These are phyloP conservation scores for Karstenula rhodostoma DNA, from an alignment of 2,329 filamentous ascomycete species.

Conservation along the genomic window DNA sequence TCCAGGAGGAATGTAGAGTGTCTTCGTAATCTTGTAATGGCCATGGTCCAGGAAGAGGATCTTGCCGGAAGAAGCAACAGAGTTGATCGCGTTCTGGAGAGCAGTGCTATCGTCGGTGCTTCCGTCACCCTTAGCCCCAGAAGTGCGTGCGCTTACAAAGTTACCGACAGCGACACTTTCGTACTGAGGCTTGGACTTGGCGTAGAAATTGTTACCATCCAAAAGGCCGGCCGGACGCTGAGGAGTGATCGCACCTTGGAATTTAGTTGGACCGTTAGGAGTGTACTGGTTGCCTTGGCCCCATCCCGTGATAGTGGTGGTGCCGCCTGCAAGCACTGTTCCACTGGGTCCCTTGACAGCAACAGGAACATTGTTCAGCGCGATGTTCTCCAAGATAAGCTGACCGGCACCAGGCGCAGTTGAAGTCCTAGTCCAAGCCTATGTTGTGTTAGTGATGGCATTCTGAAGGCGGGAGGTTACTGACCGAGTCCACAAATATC, in stretches of 20 bases:
- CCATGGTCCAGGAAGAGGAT: slow-evolving; percentile 68
- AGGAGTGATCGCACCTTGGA: slow-evolving; percentile 57
- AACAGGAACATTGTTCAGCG: slow-evolving; percentile 43
- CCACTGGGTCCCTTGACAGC: slow-evolving; percentile 41
- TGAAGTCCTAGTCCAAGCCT: slow-evolving; percentile 44
- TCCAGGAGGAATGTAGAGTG: slow-evolving; percentile 68
- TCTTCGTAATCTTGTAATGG: slow-evolving; percentile 65
- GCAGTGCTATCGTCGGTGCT: slow-evolving; percentile 82
- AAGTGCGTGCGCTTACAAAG: slow-evolving; percentile 64
- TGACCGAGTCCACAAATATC: slow-evolving; percentile 58
- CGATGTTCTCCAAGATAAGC: slow-evolving; percentile 65
- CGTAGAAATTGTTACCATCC: slow-evolving; percentile 58
- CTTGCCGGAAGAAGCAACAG: slow-evolving; percentile 62
- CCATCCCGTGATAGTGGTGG: slow-evolving; percentile 45
- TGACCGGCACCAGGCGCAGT: slow-evolving; percentile 58
- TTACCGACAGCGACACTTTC: slow-evolving; percentile 61
- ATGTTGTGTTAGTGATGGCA: slow-evolving; percentile 7
- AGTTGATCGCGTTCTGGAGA: slow-evolving; percentile 78
- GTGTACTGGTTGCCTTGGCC: slow-evolving; percentile 48
- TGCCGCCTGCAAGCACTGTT: slow-evolving; percentile 44
- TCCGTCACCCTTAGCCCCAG: slow-evolving; percentile 77
- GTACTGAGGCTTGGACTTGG: slow-evolving; percentile 61
- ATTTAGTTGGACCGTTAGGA: slow-evolving; percentile 54
- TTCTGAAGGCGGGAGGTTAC: not conserved
- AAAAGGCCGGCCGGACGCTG: slow-evolving; percentile 58